Percentiles rank a stretch among this genome's conserved stretches.
phyloP scores from a whole-genome alignment of 441 rosid species.

The Omphalea diandra region DNA sequence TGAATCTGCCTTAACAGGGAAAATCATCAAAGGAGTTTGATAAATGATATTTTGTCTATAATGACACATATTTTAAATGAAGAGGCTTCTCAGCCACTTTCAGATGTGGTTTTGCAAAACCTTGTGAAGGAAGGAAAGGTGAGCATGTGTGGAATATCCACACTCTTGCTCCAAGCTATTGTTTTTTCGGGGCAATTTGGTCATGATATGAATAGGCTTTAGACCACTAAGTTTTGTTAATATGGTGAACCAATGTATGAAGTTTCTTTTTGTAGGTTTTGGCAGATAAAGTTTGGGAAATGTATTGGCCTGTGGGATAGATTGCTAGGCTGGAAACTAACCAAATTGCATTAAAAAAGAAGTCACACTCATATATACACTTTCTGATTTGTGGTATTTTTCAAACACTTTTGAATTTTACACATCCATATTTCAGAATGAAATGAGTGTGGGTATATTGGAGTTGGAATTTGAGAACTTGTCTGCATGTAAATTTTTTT shows the following conservation, averaged over 20 bases:
- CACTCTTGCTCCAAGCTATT: neutral
- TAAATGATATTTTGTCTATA: slow-evolving; percentile 58
- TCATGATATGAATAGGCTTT: neutral
- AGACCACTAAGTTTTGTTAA: neutral
- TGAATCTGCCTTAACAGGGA: slow-evolving; percentile 47
- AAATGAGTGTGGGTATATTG: neutral
- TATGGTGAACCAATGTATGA: neutral
- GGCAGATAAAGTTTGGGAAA: neutral
- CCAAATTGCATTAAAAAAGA: neutral
- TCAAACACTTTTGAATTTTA: neutral
- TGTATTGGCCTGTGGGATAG: neutral
- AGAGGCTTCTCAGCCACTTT: slow-evolving; percentile 62
- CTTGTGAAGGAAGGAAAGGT: slow-evolving; percentile 75
- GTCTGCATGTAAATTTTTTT: neutral
- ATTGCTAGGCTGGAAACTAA: neutral
- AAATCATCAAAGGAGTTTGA: slow-evolving; percentile 56
- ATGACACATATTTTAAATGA: slow-evolving; percentile 67
- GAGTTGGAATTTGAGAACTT: neutral
- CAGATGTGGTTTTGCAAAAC: slow-evolving; percentile 60
- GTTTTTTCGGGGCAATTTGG: neutral
- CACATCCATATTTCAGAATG: neutral
- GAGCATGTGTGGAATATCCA: slow-evolving; percentile 24
- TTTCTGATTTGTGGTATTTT: neutral
- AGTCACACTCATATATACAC: neutral
- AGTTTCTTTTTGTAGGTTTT: neutral